phyloP scores from a whole-genome alignment of 2,329 filamentous ascomycete genomes.

The Aspergillus versicolor region DNA sequence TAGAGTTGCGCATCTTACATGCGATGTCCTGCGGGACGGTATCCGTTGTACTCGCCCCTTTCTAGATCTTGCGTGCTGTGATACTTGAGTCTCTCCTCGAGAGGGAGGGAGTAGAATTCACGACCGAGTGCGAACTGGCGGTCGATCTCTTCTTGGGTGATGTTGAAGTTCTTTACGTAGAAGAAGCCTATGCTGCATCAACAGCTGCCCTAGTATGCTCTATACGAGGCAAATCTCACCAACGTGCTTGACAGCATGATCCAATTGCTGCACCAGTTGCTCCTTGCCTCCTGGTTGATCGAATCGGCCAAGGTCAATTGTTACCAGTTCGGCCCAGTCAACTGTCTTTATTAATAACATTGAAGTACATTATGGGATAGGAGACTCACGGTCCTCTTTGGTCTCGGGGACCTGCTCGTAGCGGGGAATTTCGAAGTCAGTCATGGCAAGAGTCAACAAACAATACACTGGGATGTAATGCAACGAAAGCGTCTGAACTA shows the following conservation, averaged over 20 bases:
- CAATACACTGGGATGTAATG: too few relatives aligned
- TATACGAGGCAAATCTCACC: constrained; percentile 18
- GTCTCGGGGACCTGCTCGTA: constrained; percentile 51
- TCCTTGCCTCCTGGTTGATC: constrained; percentile 56
- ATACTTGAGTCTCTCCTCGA: constrained; percentile 60
- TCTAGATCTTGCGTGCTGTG: constrained; percentile 47
- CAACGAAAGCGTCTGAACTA: neutral
- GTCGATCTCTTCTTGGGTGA: constrained; percentile 61
- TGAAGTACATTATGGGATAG: neutral
- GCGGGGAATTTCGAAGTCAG: neutral
- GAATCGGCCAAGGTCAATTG: constrained; percentile 57
- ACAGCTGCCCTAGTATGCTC: neutral
- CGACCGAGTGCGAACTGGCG: constrained; percentile 62
- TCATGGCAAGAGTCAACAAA: neutral
- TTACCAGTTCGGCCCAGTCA: constrained; percentile 58
- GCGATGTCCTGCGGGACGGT: constrained; percentile 49
- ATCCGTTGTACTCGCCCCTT: constrained; percentile 58
- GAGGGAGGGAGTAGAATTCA: constrained; percentile 56
- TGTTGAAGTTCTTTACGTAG: constrained; percentile 62
- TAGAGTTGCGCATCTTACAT: constrained; percentile 22
- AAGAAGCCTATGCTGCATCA: constrained; percentile 53
- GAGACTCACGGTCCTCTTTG: constrained; percentile 37
- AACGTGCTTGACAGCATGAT: constrained; percentile 53
- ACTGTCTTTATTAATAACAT: constrained; percentile 25
- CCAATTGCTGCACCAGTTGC: constrained; percentile 53